These are phyloP conservation scores for Begonia peltatifolia DNA, from an alignment of 306 rosid genomes.

Conservation along the genomic window DNA sequence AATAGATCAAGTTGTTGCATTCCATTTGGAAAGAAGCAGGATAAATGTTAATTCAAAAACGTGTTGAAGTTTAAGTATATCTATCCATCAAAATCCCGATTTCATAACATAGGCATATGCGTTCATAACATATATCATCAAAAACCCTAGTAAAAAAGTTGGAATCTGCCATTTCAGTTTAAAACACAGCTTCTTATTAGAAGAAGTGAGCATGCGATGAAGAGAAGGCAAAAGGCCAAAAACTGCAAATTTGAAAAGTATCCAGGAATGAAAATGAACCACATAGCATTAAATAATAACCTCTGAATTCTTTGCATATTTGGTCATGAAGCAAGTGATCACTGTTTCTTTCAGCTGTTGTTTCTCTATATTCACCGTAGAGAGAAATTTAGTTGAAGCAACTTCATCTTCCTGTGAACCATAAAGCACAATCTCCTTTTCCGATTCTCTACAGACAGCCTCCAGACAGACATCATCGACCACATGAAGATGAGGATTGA, in stretches of 20 bases:
- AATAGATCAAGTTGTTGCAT: too few relatives aligned
- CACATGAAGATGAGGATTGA: slow-evolving; percentile 77
- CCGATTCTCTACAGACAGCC: slow-evolving; percentile 35
- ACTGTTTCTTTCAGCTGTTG: slow-evolving; percentile 52
- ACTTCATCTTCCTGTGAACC: slow-evolving; percentile 59
- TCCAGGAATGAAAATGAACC: background rate
- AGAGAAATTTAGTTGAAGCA: slow-evolving; percentile 43
- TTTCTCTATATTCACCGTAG: slow-evolving; percentile 38
- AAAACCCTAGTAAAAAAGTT: too few relatives aligned
- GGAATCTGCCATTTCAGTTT: too few relatives aligned
- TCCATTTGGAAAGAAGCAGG: too few relatives aligned
- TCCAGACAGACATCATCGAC: slow-evolving; percentile 49
- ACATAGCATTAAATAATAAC: slow-evolving; percentile 24
- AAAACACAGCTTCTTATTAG: too few relatives aligned
- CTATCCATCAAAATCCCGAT: too few relatives aligned
- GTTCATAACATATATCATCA: too few relatives aligned
- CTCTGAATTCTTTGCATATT: slow-evolving; percentile 62
- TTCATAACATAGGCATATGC: too few relatives aligned
- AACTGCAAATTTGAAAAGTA: background rate
- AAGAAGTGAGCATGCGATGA: background rate
- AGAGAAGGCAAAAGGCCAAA: background rate
- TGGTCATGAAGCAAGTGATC: slow-evolving; percentile 46
- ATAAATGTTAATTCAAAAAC: too few relatives aligned
- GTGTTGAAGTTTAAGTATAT: too few relatives aligned
- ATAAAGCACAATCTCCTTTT: slow-evolving; percentile 22